Evolutionary conservation across 352 stramenopile species (phyloP), one percentile per base, ranked within the genome.

Genomic region (Phytophthora rubi): DNA sequence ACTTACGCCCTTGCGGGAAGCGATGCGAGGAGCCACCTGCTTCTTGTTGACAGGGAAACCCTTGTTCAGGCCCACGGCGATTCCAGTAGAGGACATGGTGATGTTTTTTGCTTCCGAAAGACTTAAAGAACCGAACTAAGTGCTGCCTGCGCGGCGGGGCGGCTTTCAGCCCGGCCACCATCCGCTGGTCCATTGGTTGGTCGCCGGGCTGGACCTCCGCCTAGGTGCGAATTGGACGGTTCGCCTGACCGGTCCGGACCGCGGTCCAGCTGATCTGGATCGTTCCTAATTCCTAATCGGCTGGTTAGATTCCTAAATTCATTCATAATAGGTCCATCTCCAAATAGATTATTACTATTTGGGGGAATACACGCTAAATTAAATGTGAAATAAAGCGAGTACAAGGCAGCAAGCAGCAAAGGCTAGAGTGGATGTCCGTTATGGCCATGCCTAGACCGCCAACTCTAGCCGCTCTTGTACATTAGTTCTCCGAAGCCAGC

Each of bases 31-130:
- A 70, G 89, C 85, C 77, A 97, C 88, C 74, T 93, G 82, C 77
- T 92, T 95, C 88, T 98, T 98, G 78, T 90, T 92, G 69, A 97
- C 82, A 86, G 92, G 87, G 88, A 88, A 98, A 64, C 92, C 91
- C 87, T 98, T 98, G 83, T 96, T 94, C 59, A 96, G 75, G 77
- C 92, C 92, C 80, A 95, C 83, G 75, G 89, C 90, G 77, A 97
- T 97, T 91, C 91, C 91, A 86, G 87, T 93, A 72, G 89, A 95
- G 82, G 89, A 94, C 88, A 96, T 89, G 70, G 53, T 77, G 73
- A 81, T 88, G 83, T 86, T 82, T 87, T 85, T 86, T 90, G 83
- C 83, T 91, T 93, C 82, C 77, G 81, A 92, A 89, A 90, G 76
- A 84, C 79, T 87, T 82, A 93, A 93, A 93, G 85, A 93, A 93